Evolutionary conservation across 441 rosid species (phyloP), one percentile per base, ranked within the genome.

Genomic region (Dalechampia spathulata): DNA sequence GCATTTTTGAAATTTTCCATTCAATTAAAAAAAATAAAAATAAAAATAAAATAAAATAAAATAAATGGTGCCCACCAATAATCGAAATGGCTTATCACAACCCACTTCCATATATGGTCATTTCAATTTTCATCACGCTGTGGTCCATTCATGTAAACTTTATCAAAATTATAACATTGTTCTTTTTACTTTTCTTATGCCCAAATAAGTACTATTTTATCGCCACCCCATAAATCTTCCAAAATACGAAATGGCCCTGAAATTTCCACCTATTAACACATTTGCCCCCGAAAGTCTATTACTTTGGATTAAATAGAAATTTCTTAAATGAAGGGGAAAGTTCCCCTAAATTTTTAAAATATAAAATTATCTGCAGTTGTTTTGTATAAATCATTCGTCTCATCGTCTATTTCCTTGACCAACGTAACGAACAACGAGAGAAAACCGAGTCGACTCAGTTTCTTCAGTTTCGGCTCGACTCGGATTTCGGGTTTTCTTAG

Each of bases 211-310:
- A 68, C 72, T 2, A 48, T 36, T 59, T 64, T 66, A 50, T 27
- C 72, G 57, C 22, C 44, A 27, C 17, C 28, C 4, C 7, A 34
- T 1, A 15, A 57, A 16, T 22, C 23, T 21, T 9, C 62, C 68
- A 72, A 61, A 60, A 12, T 34, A 30, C 38, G 73, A 75, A 75
- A 66, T 61, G 49, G 42, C 76, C 63, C 13, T 3, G 75, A 73
- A 71, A 30, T 59, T 57, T 17, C 73, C 34, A 49, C 10, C 8
- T 7, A 63, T 50, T 30, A 34, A 36, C 28, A 25, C 43, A 10
- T 42, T 16, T 10, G 6, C 42, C 46, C 17, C 3, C 6, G 19
- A 7, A 6, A 27, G 28, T 21, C 23, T 21, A 5, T 27, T 28
- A 22, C 0, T 3, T 9, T 9, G 3, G 2, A 11, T 9, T 4